A percentile compares a stretch with the other conserved stretches of the same genome.
phyloP scores from a whole-genome alignment of 768 basidiomycete species.

The Xerocomellus dryophilus region DNA sequence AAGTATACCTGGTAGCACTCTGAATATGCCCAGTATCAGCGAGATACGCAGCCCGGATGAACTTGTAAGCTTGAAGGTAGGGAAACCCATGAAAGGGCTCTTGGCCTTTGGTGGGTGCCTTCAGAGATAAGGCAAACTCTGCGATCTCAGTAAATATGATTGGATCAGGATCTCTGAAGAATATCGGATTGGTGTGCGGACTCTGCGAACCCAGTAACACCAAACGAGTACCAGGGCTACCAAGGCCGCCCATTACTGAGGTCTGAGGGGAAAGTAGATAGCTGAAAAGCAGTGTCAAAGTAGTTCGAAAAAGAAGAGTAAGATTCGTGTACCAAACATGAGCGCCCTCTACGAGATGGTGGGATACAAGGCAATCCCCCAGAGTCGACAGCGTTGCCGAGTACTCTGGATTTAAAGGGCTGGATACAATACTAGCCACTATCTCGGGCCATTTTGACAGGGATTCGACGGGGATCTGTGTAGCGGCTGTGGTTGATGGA shows the following conservation, averaged over 20 bases:
- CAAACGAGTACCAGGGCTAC: slow-evolving; percentile 63
- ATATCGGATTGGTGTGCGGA: slow-evolving; percentile 48
- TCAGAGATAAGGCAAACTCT: slow-evolving; percentile 85
- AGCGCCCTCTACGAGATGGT: slow-evolving; percentile 78
- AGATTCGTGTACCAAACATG: slow-evolving; percentile 72
- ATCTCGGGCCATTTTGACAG: slow-evolving; percentile 84
- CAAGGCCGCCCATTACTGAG: slow-evolving; percentile 67
- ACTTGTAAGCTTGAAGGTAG: slow-evolving; percentile 83
- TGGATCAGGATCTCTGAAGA: slow-evolving; percentile 66
- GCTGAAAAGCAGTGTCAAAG: slow-evolving; percentile 38
- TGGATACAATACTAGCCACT: slow-evolving; percentile 77
- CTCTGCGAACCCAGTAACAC: slow-evolving; percentile 69
- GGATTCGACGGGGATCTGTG: slow-evolving; percentile 57
- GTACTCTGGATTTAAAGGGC: slow-evolving; percentile 62
- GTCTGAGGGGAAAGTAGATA: slow-evolving; percentile 87
- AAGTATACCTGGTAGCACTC: slow-evolving; percentile 66
- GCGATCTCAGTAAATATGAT: slow-evolving; percentile 85
- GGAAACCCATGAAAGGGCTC: slow-evolving; percentile 80
- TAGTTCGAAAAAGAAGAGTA: background rate
- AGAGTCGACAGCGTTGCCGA: slow-evolving; percentile 77
- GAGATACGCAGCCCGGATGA: slow-evolving; percentile 70
- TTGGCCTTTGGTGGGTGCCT: slow-evolving; percentile 74
- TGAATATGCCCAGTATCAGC: slow-evolving; percentile 81
- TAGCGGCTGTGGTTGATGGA: slow-evolving; percentile 38
- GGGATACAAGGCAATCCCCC: slow-evolving; percentile 74